A percentile compares a stretch with the other conserved stretches of the same genome.
Evolutionary conservation across 768 basidiomycete species (phyloP).

Genomic region (Boletus reticulatus): DNA sequence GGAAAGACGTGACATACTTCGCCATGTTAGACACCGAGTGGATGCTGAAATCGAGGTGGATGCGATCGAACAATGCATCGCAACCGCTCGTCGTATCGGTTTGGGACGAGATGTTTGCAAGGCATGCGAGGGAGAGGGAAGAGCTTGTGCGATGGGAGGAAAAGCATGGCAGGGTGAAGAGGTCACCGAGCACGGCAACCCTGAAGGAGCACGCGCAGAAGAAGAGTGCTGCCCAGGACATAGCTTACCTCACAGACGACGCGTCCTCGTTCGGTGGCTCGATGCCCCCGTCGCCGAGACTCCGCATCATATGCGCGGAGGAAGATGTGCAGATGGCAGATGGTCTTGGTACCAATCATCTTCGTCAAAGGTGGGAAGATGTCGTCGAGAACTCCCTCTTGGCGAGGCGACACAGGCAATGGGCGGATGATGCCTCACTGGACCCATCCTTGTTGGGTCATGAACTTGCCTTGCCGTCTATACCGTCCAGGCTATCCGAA

Average conservation of each 20-base stretch:
- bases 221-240: slow-evolving; percentile 2
- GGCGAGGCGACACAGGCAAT: slow-evolving; percentile 1
- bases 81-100: slow-evolving; percentile 36
- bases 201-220: slow-evolving; percentile 22
- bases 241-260: slow-evolving; percentile 17
- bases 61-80: background rate
- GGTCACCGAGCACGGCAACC: slow-evolving; percentile 43
- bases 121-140: slow-evolving; percentile 58
- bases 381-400: slow-evolving; percentile 10
- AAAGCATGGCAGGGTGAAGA: slow-evolving; percentile 27
- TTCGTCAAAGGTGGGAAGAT: slow-evolving; percentile 12
- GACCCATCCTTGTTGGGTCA: slow-evolving; percentile 2
- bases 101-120: slow-evolving; percentile 62
- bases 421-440: background rate
- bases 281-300: slow-evolving; percentile 19
- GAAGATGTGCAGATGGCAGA: slow-evolving; percentile 15
- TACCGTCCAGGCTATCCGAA: slow-evolving; percentile 26
- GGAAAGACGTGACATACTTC: slow-evolving; percentile 61
- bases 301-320: slow-evolving; percentile 9
- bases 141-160: slow-evolving; percentile 54
- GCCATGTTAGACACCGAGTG: slow-evolving; percentile 65
- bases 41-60: slow-evolving; percentile 36
- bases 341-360: background rate
- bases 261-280: slow-evolving; percentile 19
- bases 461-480: slow-evolving; percentile 24